A percentile compares a stretch with the other conserved stretches of the same genome.
phyloP scores from a whole-genome alignment of 1,284 basidiomycete genomes.

The Naganishia liquefaciens region DNA sequence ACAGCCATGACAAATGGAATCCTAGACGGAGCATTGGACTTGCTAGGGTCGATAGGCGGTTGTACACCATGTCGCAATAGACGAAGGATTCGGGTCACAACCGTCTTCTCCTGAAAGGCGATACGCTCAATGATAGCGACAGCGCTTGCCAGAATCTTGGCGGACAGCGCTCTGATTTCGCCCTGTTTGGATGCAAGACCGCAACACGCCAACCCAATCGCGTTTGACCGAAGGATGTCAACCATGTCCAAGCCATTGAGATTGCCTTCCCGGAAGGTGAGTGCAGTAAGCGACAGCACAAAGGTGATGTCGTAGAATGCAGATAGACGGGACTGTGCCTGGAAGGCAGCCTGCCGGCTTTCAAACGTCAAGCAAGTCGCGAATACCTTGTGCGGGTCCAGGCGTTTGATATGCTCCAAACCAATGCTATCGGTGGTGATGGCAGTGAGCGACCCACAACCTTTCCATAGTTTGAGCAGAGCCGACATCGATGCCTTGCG shows the following conservation, averaged over 20 bases:
- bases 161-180: slow-evolving; percentile 56
- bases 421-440: slow-evolving; percentile 54
- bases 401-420: slow-evolving; percentile 56
- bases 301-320: slow-evolving; percentile 80
- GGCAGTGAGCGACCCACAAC: slow-evolving; percentile 5
- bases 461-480: slow-evolving; percentile 63
- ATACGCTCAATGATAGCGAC: slow-evolving; percentile 55
- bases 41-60: slow-evolving; percentile 37
- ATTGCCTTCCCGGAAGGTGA: slow-evolving; percentile 62
- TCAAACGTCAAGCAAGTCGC: slow-evolving; percentile 75
- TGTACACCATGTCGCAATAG: slow-evolving; percentile 67
- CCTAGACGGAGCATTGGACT: slow-evolving; percentile 38
- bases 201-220: slow-evolving; percentile 71
- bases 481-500: slow-evolving; percentile 66
- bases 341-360: slow-evolving; percentile 31
- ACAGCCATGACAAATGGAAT: slow-evolving; percentile 73
- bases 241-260: slow-evolving; percentile 76
- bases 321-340: slow-evolving; percentile 30
- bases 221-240: slow-evolving; percentile 77
- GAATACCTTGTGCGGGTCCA: slow-evolving; percentile 71
- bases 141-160: slow-evolving; percentile 21
- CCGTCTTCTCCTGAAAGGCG: slow-evolving; percentile 76
- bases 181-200: slow-evolving; percentile 69
- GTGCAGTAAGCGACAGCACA: slow-evolving; percentile 67
- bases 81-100: slow-evolving; percentile 73